Base-by-base conservation (phyloP, 306 rosid genomes). In the Sophora flavescens region DNA sequence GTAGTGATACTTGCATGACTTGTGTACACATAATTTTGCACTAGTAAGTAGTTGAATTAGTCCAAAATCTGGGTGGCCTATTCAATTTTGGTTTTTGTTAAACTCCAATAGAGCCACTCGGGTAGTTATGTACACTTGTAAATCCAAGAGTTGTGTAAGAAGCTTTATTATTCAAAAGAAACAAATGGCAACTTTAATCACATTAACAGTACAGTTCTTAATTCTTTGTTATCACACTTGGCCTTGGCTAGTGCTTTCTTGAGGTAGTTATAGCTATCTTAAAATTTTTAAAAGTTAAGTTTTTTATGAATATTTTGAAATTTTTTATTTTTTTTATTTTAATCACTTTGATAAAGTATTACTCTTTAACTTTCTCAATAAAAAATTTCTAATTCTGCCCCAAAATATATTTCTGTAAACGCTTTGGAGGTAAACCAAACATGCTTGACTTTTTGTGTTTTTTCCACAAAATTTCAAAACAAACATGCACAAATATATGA, bases 11-110 rank as follows among this genome's bases (percentile, higher is more conserved):
- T 48, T 68, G 28, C 60, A 14, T 68, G 41, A 13, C n/a, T 32
- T 8, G 39, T 68, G 41, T 47, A 48, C 15, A 32, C 61, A 14
- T 6, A 67, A 12, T 13, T 67, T 67, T 65, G 54, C 71, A 42
- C 33, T 22, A 12, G 22, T 45, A 18, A 64, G 70, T 67, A 10
- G 22, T 14, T 22, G 45, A 14, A 13, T 47, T 47, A 4, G 6
- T 67, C 59, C 58, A 12, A 12, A 12, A 18, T 13, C 8, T 13
- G 12, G 26, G 28, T 15, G 10, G 28, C 60, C 8, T 4, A 48
- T 5, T 28, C 14, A 68, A 47, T 6, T 65, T 47, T 68, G 60
- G 17, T 48, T 48, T 28, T 48, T 45, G 26, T 30, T 68, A 15
- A n/a, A 48, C 33, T 45, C 26, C 11, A 38, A 2, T 64, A 22